Evolutionary conservation across 2,329 filamentous ascomycete species (phyloP).

Genomic region (Pseudogymnoascus sp.): DNA sequence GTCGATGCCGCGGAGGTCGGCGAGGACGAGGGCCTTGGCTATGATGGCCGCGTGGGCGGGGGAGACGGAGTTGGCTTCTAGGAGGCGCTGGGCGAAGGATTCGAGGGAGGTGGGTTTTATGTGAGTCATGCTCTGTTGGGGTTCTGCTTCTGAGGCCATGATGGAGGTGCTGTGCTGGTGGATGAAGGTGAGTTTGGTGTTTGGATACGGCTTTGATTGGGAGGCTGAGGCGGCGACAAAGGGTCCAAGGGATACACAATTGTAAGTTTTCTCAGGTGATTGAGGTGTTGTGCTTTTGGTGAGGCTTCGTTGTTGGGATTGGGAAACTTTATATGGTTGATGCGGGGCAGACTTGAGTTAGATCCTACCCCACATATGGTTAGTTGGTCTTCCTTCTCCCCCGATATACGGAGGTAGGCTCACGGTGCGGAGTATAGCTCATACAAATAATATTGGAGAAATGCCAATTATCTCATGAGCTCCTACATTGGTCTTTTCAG

Average conservation of each 20-base stretch:
- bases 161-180: not conserved
- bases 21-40: slow-evolving; percentile 61
- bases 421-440: not conserved
- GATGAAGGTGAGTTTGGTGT: not conserved
- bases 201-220: not conserved
- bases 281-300: not conserved
- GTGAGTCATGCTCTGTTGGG: not conserved
- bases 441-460: not conserved
- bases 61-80: slow-evolving; percentile 54
- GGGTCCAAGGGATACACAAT: not conserved
- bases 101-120: not conserved
- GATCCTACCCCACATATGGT: slow-evolving; percentile 1
- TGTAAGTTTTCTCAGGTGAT: not conserved
- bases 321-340: not conserved
- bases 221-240: not conserved
- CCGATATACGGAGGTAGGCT: not conserved
- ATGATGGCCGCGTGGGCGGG: slow-evolving; percentile 51
- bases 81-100: slow-evolving; percentile 45
- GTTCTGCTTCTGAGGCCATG: slow-evolving; percentile 2
- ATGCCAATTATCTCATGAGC: not conserved
- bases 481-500: not conserved
- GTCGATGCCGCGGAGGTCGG: slow-evolving; percentile 71
- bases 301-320: not conserved
- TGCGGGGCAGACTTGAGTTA: not conserved
- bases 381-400: not conserved